Evolutionary conservation across 2,329 filamentous ascomycete genomes (phyloP), one percentile per base, ranked within the genome.

Genomic region (Clonostachys byssicola): DNA sequence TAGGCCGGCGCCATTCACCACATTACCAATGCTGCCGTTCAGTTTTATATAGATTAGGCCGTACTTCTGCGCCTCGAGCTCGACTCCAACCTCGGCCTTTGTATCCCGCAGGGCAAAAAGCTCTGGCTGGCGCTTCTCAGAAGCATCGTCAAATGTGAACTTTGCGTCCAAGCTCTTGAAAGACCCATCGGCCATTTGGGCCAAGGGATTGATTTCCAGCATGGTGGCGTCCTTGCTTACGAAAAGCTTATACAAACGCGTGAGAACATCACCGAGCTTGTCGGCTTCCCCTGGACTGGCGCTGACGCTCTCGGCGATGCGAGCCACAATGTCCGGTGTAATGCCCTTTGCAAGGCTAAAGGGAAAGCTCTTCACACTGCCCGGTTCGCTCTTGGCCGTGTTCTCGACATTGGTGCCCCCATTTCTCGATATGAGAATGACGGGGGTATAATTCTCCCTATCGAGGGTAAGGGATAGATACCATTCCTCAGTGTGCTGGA

Each of bases 1-100:
- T 2, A 96, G 77, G 1, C 91, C 91, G 0, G 92, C 91, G 40
- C 91, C 90, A 59, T 96, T 96, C 53, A 95, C 89, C 52, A 95
- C 73, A 1, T 88, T 95, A 36, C 89, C 91, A 46, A 95, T 85
- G 51, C 83, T 83, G 3, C 75, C 73, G 2, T 64, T 55, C 48
- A 77, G 66, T 57, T 80, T 85, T 52, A 95, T 77, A 62, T 92
- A 95, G 1, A 94, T 87, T 55, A 95, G 90, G 5, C 89, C 89
- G 48, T 84, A 72, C 49, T 78, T 75, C 17, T 71, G 65, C 2
- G 76, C 70, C 35, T 68, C 63, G 0, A 63, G 50, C 44, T 68
- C 70, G 20, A 63, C 61, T 0, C 52, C 44, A 1, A 67, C 53
- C 38, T 70, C 69, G 2, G 64, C 56, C 1, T 50, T 45, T 1